Conservation (phyloP, 1,284 basidiomycete species). For the Microbotryum intermedium region DNA sequence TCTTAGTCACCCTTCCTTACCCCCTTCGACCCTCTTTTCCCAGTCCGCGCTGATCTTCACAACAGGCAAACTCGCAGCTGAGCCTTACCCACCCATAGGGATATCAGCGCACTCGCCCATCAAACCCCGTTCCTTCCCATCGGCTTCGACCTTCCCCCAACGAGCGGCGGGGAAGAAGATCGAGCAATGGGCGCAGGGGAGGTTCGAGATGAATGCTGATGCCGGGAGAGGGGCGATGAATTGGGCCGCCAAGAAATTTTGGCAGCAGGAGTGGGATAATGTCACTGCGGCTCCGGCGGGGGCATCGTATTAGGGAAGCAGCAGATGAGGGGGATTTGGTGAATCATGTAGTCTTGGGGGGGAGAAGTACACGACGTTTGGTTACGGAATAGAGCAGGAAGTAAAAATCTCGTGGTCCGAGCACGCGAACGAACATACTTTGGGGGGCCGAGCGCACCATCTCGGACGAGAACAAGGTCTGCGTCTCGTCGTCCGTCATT, state of each 20-base stretch:
- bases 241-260: slow-evolving; percentile 18
- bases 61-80: slow-evolving; percentile 19
- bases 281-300: no score
- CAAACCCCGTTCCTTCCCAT: slow-evolving; percentile 9
- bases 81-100: slow-evolving; percentile 19
- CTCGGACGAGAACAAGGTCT: no score
- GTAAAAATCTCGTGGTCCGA: no score
- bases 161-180: slow-evolving; percentile 19
- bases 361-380: no score
- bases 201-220: slow-evolving; percentile 27
- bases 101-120: slow-evolving; percentile 11
- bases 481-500: no score
- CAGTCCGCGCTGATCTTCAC: slow-evolving; percentile 30
- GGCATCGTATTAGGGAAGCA: no score
- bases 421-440: no score
- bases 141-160: slow-evolving; percentile 16
- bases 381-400: no score
- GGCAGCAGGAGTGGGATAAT: slow-evolving; percentile 2
- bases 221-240: slow-evolving; percentile 23
- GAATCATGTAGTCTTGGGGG: no score
- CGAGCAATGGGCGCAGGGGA: slow-evolving; percentile 18
- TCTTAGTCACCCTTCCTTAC: slow-evolving; percentile 19
- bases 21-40: slow-evolving; percentile 25
- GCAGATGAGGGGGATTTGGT: no score
- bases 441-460: no score